Evolutionary conservation across 768 basidiomycete species (phyloP).

Genomic region (Tubosaeta brunneosetosa): DNA sequence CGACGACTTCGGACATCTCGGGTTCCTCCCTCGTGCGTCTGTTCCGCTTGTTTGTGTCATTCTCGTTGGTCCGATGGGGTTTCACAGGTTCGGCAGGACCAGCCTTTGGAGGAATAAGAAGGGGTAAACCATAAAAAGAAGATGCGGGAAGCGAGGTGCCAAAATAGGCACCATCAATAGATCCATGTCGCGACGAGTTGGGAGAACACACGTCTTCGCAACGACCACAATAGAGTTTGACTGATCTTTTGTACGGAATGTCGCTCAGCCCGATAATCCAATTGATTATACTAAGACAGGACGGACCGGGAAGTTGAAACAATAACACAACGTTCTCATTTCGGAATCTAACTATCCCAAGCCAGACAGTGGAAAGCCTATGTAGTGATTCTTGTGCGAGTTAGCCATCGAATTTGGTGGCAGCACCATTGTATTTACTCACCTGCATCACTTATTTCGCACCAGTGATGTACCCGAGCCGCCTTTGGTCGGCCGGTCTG

Average conservation of each 20-base stretch:
- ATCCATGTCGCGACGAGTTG: slow-evolving; percentile 94
- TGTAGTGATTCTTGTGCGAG: too few species aligned
- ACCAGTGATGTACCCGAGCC: too few species aligned
- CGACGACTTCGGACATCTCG: slow-evolving; percentile 49
- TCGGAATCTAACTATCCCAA: too few species aligned
- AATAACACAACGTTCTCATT: too few species aligned
- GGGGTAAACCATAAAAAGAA: slow-evolving; percentile 96
- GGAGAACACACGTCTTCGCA: slow-evolving; percentile 99
- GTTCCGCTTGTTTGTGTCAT: slow-evolving; percentile 32
- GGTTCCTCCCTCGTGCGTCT: slow-evolving; percentile 54
- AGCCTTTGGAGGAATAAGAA: slow-evolving; percentile 81
- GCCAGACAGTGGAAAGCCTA: too few species aligned
- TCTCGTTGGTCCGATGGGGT: slow-evolving; percentile 23
- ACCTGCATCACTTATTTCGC: too few species aligned
- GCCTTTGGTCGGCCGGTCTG: too few species aligned
- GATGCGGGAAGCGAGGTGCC: slow-evolving; percentile 97
- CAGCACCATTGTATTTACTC: too few species aligned
- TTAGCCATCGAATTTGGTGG: too few species aligned
- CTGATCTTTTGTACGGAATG: slow-evolving; percentile 96
- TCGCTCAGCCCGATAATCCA: slow-evolving; percentile 97
- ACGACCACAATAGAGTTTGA: slow-evolving; percentile 96
- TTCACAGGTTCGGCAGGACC: slow-evolving; percentile 41
- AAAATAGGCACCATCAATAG: slow-evolving; percentile 98
- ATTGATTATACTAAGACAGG: too few species aligned
- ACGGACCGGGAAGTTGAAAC: too few species aligned